phyloP scores from a whole-genome alignment of 1,284 basidiomycete genomes.

The Microbotryum violaceum region DNA sequence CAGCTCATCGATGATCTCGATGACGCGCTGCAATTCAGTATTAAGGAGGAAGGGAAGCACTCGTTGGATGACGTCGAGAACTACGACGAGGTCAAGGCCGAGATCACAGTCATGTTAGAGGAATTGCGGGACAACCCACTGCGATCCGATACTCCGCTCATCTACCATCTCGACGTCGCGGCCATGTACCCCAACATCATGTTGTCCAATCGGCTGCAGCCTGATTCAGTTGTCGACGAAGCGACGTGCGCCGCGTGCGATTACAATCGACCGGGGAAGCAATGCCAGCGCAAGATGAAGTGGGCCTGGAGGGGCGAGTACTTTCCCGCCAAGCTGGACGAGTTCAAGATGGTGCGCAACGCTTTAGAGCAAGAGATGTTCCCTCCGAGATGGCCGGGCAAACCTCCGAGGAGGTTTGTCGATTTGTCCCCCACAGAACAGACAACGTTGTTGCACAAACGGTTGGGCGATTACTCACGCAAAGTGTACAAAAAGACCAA shows the following conservation, averaged over 20 bases:
- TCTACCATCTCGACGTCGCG: constrained; percentile 98
- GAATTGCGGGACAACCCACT: constrained; percentile 83
- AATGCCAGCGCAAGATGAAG: constrained; percentile 85
- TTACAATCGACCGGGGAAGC: constrained; percentile 92
- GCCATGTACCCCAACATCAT: constrained; percentile 99
- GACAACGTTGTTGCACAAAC: constrained; percentile 87
- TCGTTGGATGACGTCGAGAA: constrained; percentile 82
- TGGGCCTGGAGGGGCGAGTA: constrained; percentile 99
- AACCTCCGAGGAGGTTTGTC: constrained; percentile 67
- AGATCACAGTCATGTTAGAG: constrained; percentile 74
- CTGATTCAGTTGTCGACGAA: constrained; percentile 96
- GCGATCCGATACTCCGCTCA: constrained; percentile 83
- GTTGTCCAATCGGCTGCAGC: constrained; percentile 98
- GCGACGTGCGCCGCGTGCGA: constrained; percentile 96
- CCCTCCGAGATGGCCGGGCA: constrained; percentile 67
- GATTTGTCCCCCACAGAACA: constrained; percentile 85
- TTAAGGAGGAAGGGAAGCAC: constrained; percentile 77
- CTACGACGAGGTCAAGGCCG: constrained; percentile 82
- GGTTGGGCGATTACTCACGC: constrained; percentile 93
- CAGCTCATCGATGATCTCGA: constrained; percentile 91
- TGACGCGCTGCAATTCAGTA: constrained; percentile 79
- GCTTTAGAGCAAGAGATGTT: constrained; percentile 92
- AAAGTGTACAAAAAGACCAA: constrained; percentile 99
- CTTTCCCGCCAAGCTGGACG: constrained; percentile 94
- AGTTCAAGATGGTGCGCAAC: constrained; percentile 98